These are phyloP conservation scores for Epichloe sylvatica DNA, from an alignment of 2,329 filamentous ascomycete genomes.

Conservation along the genomic window DNA sequence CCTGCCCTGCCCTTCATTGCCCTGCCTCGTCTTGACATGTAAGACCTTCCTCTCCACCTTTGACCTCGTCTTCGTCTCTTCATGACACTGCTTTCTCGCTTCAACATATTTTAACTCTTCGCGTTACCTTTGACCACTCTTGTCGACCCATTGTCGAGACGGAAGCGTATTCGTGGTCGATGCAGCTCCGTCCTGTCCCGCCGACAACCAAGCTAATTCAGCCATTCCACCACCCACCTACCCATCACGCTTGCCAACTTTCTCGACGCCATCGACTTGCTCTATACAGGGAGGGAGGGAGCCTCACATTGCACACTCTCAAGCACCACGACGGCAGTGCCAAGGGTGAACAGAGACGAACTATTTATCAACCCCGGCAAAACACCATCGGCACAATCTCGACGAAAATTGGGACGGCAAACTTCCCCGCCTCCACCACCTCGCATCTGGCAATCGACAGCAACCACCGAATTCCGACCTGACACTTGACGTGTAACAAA, in stretches of 20 bases:
- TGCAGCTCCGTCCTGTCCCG: not conserved
- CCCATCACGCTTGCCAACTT: not conserved
- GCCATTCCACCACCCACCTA: not conserved
- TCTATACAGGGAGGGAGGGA: not conserved
- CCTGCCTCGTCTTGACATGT: not conserved
- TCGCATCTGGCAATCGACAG: conserved; percentile 1
- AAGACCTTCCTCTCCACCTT: not conserved
- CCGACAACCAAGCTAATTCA: not conserved
- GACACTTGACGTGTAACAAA: not conserved
- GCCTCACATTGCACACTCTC: not conserved
- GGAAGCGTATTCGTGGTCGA: no score
- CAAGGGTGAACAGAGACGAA: not conserved
- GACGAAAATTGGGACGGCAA: not conserved
- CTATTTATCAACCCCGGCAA: not conserved
- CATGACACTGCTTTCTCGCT: not conserved
- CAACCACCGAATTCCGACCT: not conserved
- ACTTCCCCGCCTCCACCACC: not conserved
- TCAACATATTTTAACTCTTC: not conserved
- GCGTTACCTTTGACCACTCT: no score
- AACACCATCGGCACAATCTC: not conserved
- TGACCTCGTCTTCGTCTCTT: not conserved
- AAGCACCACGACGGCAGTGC: not conserved
- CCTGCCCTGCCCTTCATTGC: not conserved
- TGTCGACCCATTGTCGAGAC: no score
- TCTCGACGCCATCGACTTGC: not conserved